Base-by-base conservation (phyloP, 164 flowering plant genomes). In the Chloranthus sessilifolius region DNA sequence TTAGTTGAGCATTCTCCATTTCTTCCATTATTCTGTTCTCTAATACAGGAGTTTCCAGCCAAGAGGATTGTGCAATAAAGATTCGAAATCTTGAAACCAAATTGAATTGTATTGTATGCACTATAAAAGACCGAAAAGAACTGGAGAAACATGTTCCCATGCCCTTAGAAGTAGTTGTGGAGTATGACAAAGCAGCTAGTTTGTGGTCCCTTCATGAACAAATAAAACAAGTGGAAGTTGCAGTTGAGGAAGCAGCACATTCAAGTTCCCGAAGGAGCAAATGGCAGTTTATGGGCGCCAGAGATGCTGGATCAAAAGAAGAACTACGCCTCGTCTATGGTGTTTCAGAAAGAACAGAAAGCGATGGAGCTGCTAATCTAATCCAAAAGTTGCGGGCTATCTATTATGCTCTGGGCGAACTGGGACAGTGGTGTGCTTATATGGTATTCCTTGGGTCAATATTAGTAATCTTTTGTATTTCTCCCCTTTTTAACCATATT, bases 221-320 rank as follows among this genome's bases (percentile, higher is more conserved):
- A 65, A 81, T 92, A 66, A 88, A 92, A 60, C 89, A 80, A 62
- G 82, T 92, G 78, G 97, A 86, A 68, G 43, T 63, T 26, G 83
- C 72, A 47, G 97, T 92, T 39, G 97, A 84, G 63, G 84, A 81
- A 62, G 97, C 95, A 60, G 95, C 97, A 45, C 81, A 69, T 51
- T 66, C 84, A 28, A 82, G 99, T 63, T 79, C 86, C 30, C 78
- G 82, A 63, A 83, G 75, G 74, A 92, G 95, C 58, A 92, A 92
- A 60, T 92, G 99, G 99, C 95, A 92, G 47, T 86, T 92, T 64
- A 92, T 92, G 99, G 99, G 99, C 58, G 99, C 99, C 11, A 81
- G 99, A 71, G 99, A 92, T 84, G 99, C 99, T 48, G 99, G 99
- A 52, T 78, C 92, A 7, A 92, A 82, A 79, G 99, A 88, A 70